Conservation (phyloP, 129 eudicot genomes). For the Oenanthe sinensis region DNA sequence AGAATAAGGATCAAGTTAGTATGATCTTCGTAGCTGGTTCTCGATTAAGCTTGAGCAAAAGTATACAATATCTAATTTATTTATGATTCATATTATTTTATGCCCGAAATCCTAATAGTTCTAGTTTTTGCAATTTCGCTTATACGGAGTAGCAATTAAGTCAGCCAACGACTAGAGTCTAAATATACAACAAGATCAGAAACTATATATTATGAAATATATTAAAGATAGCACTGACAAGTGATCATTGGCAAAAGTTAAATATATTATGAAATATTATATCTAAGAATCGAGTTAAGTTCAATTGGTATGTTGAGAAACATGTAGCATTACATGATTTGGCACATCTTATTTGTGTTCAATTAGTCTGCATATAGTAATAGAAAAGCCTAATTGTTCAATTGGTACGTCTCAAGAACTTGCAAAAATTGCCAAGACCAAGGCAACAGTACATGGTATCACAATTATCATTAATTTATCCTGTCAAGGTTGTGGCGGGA, state of each 20-base stretch:
- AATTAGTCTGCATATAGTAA: not conserved
- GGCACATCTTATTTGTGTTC: not conserved
- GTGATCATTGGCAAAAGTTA: not conserved
- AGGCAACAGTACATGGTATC: slow-evolving; percentile 87
- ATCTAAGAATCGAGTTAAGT: not conserved
- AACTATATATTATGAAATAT: no score
- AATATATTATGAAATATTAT: not conserved
- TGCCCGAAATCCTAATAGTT: no score
- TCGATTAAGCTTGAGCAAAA: no score
- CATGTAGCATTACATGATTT: not conserved
- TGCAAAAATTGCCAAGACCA: slow-evolving; percentile 57
- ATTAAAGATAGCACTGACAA: not conserved
- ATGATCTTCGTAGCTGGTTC: no score
- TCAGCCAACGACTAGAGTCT: no score
- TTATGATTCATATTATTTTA: no score
- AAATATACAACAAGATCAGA: no score
- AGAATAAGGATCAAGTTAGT: no score
- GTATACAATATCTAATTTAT: no score
- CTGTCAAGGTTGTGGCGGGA: slow-evolving; percentile 64
- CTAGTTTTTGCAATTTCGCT: no score
- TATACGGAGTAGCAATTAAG: no score
- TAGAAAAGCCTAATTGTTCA: not conserved
- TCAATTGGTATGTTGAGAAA: not conserved
- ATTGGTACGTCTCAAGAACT: slow-evolving; percentile 37
- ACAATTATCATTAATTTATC: slow-evolving; percentile 79